Evolutionary conservation across 768 basidiomycete genomes (phyloP), one percentile per base, ranked within the genome.

Genomic region (Xerocomellus dryophilus): DNA sequence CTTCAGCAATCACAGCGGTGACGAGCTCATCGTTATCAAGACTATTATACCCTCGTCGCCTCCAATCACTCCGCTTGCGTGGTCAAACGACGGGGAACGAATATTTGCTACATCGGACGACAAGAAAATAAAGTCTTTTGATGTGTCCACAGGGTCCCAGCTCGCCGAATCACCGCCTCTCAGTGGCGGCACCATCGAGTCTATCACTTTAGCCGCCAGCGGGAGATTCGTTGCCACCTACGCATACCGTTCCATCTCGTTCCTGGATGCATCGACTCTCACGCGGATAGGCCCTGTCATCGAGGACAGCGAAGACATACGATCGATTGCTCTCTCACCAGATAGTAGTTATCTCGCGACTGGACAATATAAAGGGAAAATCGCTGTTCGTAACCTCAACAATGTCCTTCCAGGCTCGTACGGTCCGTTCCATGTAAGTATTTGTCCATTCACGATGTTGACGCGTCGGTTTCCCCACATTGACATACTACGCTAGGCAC

Each of bases 331-430:
- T 9, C 27, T 58, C 18, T 56, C 54, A n/a, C 4, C 20, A 0
- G 45, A 58, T 18, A 15, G 21, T 25, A 34, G 14, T 2, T 12
- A 44, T 51, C 50, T 58, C 5, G 57, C 50, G 1, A 41, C 12
- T n/a, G 57, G 55, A 17, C 23, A 17, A 31, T 5, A 18, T 4
- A 17, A 21, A 6, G 49, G 57, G 2, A 42, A 39, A 29, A 23
- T 58, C 5, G 7, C 11, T 0, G 5, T 58, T 8, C 57, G 23
- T 11, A 27, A 47, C 14, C 54, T 58, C 35, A 6, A 17, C 6
- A 15, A 12, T 18, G 7, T 50, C 25, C 48, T 57, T 39, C 43
- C 49, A 1, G 43, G 71, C 4, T 41, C 14, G 1, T 53, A 47
- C 10, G 46, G 46, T 34, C 39, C 52, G 4, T 52, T 52, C n/a